These are phyloP conservation scores for Eustoma russellianum DNA, from an alignment of 257 asterid species.

Conservation along the genomic window DNA sequence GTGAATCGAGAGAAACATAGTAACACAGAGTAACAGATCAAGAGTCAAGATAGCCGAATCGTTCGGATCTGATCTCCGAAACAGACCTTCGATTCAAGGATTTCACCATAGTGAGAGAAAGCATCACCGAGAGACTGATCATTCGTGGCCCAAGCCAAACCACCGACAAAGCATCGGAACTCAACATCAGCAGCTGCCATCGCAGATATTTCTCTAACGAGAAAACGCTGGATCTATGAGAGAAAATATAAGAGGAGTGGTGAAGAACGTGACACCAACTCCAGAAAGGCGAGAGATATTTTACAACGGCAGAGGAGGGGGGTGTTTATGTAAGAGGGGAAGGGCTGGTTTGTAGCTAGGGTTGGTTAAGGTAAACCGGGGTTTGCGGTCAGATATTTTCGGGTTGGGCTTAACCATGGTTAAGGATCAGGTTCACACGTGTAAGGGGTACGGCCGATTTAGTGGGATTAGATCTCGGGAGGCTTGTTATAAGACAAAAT, in stretches of 20 bases:
- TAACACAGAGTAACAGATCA: slow-evolving; percentile 23
- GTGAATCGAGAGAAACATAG: slow-evolving; percentile 3
- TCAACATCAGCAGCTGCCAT: slow-evolving; percentile 64
- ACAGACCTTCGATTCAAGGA: slow-evolving; percentile 88
- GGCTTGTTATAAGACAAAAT: too few species aligned
- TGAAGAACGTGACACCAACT: background rate
- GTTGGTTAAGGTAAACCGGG: slow-evolving; percentile 3
- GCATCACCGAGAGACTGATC: slow-evolving; percentile 58
- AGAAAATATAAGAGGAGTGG: background rate
- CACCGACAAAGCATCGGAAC: slow-evolving; percentile 85
- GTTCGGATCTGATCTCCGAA: slow-evolving; percentile 54
- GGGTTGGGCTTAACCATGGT: too few species aligned
- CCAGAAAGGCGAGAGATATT: background rate
- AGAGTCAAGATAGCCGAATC: slow-evolving; percentile 48
- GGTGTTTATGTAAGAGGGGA: slow-evolving; percentile 4
- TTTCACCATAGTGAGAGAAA: slow-evolving; percentile 56
- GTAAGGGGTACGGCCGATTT: too few species aligned
- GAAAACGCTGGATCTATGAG: too few species aligned
- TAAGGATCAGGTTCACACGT: too few species aligned
- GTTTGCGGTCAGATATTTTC: too few species aligned
- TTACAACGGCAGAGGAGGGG: background rate
- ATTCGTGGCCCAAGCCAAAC: slow-evolving; percentile 84
- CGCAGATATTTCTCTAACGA: too few species aligned
- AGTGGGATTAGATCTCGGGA: too few species aligned
- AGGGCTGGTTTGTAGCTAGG: background rate